These are phyloP conservation scores for Pleurotus citrinopileatus DNA, from an alignment of 768 basidiomycete genomes.

Conservation along the genomic window DNA sequence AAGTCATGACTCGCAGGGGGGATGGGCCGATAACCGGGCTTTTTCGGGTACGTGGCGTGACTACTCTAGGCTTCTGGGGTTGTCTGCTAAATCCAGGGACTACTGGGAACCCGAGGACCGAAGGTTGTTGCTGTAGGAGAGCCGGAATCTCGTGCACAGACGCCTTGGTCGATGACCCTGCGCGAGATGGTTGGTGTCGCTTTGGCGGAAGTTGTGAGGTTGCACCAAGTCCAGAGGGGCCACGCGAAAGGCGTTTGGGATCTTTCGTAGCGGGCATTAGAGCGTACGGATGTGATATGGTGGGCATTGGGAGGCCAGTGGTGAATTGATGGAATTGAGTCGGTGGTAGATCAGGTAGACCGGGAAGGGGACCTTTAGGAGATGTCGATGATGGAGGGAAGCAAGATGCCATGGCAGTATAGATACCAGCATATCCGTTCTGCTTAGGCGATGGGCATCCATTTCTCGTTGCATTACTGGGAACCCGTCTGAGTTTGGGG, in stretches of 20 bases:
- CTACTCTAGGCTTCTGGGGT: conserved; percentile 12
- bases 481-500: conserved; percentile 1
- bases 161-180: neutral
- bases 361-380: neutral
- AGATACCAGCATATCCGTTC: neutral
- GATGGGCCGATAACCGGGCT: conserved; percentile 44
- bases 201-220: conserved; percentile 1
- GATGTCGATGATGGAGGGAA: neutral
- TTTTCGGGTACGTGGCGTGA: conserved; percentile 25
- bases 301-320: conserved; percentile 4
- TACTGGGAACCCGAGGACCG: neutral
- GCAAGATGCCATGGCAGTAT: neutral
- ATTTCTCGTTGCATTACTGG: neutral
- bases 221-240: conserved; percentile 7
- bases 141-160: neutral
- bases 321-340: neutral
- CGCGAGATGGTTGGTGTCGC: conserved; percentile 3
- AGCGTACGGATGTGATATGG: conserved; percentile 29
- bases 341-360: neutral
- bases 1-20: conserved; percentile 41
- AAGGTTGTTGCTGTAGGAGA: neutral
- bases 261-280: conserved; percentile 18
- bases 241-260: neutral
- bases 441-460: neutral
- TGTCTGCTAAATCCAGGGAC: conserved; percentile 6